Evolutionary conservation across 139 green algal genomes (phyloP), one percentile per base, ranked within the genome.

Genomic region (Mesotaenium endlicherianum): DNA sequence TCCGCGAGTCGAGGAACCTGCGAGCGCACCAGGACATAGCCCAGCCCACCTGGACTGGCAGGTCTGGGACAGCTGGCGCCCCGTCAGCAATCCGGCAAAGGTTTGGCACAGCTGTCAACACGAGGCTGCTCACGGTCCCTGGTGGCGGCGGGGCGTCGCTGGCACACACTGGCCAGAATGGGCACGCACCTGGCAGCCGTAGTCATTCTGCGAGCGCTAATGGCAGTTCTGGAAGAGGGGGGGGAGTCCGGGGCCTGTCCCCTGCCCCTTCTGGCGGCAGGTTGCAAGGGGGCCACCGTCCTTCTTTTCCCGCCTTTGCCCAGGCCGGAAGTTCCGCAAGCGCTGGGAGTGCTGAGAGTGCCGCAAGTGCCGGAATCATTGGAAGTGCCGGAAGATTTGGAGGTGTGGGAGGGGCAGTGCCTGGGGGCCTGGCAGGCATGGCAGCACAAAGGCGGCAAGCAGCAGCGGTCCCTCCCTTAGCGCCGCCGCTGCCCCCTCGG

Each of bases 21-120:
- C 45, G 41, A 5, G 77, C 77, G 26, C 40, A 75, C 8, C 75
- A 84, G n/a, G 82, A 90, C n/a, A 86, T 98, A 31, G 88, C 86
- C 67, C 78, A 88, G 45, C 95, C 95, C 38, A 98, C 95, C 0
- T 98, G 95, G 95, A 98, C 95, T 6, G 95, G 95, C 0, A 75
- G 91, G 20, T 90, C 87, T 17, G 95, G 94, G 1, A 68, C 70
- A 16, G 93, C 91, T 2, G 93, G 91, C 16, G 90, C 86, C 4
- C 90, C 91, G 38, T 26, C 6, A 6, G 38, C 71, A 11, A 8
- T 59, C 11, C n/a, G 38, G 17, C 70, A 30, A 11, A 6, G 78
- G 39, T 85, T 85, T 67, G 78, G 78, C n/a, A n/a, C n/a, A n/a
- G n/a, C n/a, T n/a, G n/a, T n/a, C n/a, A n/a, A n/a, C n/a, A n/a